These are phyloP conservation scores for Kurtzmaniella quercitrusa DNA, from an alignment of 1,139 yeast genomes.

Conservation along the genomic window DNA sequence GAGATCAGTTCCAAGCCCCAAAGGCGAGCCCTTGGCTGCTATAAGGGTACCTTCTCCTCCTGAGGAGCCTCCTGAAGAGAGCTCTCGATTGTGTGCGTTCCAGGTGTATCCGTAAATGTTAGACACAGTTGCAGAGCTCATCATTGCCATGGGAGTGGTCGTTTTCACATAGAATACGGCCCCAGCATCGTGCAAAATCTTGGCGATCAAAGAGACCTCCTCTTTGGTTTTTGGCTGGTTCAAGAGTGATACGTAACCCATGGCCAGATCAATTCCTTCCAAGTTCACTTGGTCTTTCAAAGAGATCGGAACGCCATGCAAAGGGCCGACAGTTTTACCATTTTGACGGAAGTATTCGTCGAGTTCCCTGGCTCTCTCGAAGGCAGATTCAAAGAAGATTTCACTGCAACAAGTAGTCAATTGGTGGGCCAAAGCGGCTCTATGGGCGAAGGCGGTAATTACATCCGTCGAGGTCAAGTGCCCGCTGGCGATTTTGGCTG, in stretches of 20 bases:
- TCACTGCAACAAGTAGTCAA: slow-evolving; percentile 16
- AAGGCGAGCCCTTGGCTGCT: slow-evolving; percentile 42
- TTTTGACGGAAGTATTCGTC: slow-evolving; percentile 31
- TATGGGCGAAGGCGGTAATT: slow-evolving; percentile 20
- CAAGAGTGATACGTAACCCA: slow-evolving; percentile 38
- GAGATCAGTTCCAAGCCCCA: slow-evolving; percentile 34
- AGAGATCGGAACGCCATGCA: slow-evolving; percentile 69
- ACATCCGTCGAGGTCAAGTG: slow-evolving; percentile 10
- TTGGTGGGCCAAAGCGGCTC: slow-evolving; percentile 16
- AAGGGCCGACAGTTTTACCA: slow-evolving; percentile 46
- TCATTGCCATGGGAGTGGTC: slow-evolving; percentile 55
- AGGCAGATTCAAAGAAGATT: slow-evolving; percentile 15
- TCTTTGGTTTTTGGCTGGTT: slow-evolving; percentile 20
- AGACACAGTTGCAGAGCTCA: slow-evolving; percentile 45
- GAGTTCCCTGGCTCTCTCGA: slow-evolving; percentile 25
- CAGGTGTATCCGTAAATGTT: slow-evolving; percentile 45
- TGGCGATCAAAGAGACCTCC: slow-evolving; percentile 38
- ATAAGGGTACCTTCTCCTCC: slow-evolving; percentile 64
- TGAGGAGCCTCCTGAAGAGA: slow-evolving; percentile 55
- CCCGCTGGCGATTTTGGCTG: slow-evolving; percentile 8
- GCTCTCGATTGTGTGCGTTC: slow-evolving; percentile 41
- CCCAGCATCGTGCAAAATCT: slow-evolving; percentile 40
- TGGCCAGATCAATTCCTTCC: slow-evolving; percentile 41
- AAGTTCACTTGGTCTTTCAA: slow-evolving; percentile 49
- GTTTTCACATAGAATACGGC: slow-evolving; percentile 57